Conservation (phyloP, 768 basidiomycete genomes). For the Zangia roseola region DNA sequence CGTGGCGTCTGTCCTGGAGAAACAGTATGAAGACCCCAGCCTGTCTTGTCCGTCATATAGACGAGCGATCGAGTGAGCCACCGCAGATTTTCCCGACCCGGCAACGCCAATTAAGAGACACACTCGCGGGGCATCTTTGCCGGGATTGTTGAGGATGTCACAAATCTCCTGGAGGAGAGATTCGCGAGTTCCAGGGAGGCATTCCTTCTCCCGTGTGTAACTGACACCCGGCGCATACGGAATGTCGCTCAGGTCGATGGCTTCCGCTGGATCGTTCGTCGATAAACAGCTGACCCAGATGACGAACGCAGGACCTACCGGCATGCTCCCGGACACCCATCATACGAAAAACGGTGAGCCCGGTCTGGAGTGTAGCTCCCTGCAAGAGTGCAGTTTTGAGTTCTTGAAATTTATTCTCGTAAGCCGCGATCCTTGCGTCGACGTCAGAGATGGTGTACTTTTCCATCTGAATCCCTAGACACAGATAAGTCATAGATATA, state of each 20-base stretch:
- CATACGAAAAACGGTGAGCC: conserved; percentile 1
- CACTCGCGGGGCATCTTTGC: conserved; percentile 4
- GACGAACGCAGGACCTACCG: background rate
- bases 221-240: conserved; percentile 5
- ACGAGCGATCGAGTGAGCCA: background rate
- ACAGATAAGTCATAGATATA: background rate
- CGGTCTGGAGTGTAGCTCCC: background rate
- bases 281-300: background rate
- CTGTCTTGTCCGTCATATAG: conserved; percentile 12
- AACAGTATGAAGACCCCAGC: conserved; percentile 25
- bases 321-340: background rate
- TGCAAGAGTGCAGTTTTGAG: background rate
- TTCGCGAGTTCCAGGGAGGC: conserved; percentile 1
- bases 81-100: conserved; percentile 4
- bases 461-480: background rate
- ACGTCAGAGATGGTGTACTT: conserved; percentile 2
- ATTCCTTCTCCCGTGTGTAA: conserved; percentile 1
- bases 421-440: background rate
- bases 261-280: background rate
- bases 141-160: background rate
- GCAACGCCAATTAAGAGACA: conserved; percentile 16
- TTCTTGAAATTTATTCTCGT: background rate
- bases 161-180: conserved; percentile 4
- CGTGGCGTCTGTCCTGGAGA: conserved; percentile 2
- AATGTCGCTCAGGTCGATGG: conserved; percentile 5